Percentiles rank a stretch among this genome's conserved stretches.
Evolutionary conservation across 768 basidiomycete species (phyloP).

Genomic region (Lactarius tabidus): DNA sequence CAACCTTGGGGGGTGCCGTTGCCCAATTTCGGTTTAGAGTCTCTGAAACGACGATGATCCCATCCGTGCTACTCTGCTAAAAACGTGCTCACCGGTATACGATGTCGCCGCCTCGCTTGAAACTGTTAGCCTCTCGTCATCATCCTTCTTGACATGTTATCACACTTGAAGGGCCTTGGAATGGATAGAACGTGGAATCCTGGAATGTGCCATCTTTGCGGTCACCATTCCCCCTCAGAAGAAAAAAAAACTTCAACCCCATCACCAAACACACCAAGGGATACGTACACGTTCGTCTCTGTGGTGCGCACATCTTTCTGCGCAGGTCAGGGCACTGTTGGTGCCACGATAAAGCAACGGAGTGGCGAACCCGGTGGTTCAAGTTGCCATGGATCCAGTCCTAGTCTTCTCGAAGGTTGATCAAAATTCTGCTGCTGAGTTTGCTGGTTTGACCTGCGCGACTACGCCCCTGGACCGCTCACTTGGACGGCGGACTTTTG

Average conservation of each 20-base stretch:
- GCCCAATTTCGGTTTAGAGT: neutral
- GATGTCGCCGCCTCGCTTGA: neutral
- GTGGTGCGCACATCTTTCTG: neutral
- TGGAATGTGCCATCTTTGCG: neutral
- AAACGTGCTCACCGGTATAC: neutral
- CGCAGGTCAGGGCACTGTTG: no score
- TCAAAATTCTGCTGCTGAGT: neutral
- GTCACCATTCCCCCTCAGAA: neutral
- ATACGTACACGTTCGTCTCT: neutral
- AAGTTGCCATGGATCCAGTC: neutral
- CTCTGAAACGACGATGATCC: neutral
- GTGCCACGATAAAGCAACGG: neutral
- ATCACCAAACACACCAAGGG: neutral
- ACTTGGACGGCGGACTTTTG: neutral
- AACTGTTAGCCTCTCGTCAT: no score
- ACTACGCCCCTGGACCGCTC: neutral
- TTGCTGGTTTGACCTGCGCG: neutral
- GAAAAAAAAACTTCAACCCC: neutral
- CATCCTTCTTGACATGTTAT: neutral
- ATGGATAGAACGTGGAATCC: neutral
- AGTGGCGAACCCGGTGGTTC: neutral
- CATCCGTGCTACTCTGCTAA: neutral
- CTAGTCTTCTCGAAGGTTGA: no score
- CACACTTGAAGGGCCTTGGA: neutral
- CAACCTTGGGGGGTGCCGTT: neutral